Evolutionary conservation across 768 basidiomycete species (phyloP), one percentile per base, ranked within the genome.

Genomic region (Cyclocybe aegerita): DNA sequence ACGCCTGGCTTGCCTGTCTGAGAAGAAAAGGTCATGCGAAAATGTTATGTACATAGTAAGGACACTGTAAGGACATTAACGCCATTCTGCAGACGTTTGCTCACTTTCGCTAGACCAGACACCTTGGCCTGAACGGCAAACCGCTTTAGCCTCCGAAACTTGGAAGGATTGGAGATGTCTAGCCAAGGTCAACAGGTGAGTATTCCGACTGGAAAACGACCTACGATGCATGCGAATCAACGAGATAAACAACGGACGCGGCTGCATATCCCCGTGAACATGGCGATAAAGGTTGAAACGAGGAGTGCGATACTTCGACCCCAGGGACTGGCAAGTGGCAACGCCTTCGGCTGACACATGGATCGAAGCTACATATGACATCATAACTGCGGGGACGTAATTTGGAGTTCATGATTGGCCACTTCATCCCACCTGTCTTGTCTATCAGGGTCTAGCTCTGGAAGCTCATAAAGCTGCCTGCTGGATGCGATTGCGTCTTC

Each of bases 191-290:
- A 29, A 36, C 15, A 17, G 16, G 46, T 16, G 29, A 23, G 8
- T 4, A 11, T 14, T 11, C 14, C 31, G 8, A 29, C 36, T 15
- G 31, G 16, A n/a, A 15, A 32, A 4, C 8, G 15, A 49, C 71
- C 50, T 49, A 74, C 75, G 74, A 48, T 77, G 75, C 74, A 75
- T 75, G 29, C 73, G 62, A 2, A 68, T 65, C 41, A 75, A 64
- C n/a, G 70, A 69, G 31, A 74, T 60, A 38, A 69, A 67, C 7
- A 69, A 44, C 47, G 50, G 42, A 45, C 36, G 40, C n/a, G 39
- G 36, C 16, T 38, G 16, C 43, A 36, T 33, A 4, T 39, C 30
- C 30, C n/a, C 36, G 17, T 39, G 17, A 30, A 36, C 16, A 41
- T 7, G 4, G 35, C 14, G 16, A 44, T 41, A 32, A 15, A n/a